Conservation (phyloP, 2,329 filamentous ascomycete genomes). For the Calonectria honghensis region DNA sequence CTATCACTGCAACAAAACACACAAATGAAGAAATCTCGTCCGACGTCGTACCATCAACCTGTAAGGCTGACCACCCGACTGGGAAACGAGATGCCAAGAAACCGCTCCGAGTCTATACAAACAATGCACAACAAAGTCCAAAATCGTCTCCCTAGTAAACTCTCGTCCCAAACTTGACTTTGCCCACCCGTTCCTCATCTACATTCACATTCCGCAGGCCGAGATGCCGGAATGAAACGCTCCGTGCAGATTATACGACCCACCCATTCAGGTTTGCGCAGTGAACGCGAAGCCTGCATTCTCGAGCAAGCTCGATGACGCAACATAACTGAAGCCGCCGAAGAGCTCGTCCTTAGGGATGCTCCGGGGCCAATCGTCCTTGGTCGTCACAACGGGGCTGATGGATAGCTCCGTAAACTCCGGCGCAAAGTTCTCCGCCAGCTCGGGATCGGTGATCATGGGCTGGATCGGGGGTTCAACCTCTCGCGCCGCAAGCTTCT, state of each 20-base stretch:
- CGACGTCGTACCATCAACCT: constrained; percentile 4
- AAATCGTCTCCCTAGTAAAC: constrained; percentile 24
- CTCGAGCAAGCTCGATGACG: constrained; percentile 74
- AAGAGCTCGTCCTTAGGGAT: constrained; percentile 74
- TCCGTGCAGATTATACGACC: constrained; percentile 2
- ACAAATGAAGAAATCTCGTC: constrained; percentile 8
- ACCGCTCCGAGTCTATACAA: constrained; percentile 12
- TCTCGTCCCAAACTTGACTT: not conserved
- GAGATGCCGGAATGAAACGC: constrained; percentile 6
- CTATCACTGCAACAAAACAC: constrained; percentile 29
- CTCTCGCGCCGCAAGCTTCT: constrained; percentile 86
- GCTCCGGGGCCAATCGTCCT: constrained; percentile 64
- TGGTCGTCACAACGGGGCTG: constrained; percentile 78
- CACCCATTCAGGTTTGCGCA: constrained; percentile 44
- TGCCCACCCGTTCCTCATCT: constrained; percentile 1
- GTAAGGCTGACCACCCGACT: constrained; percentile 13
- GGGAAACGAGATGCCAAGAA: constrained; percentile 8
- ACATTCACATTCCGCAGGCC: constrained; percentile 26
- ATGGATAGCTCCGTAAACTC: constrained; percentile 93
- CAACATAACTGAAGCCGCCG: constrained; percentile 79
- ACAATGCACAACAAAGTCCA: constrained; percentile 30
- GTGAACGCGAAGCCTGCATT: constrained; percentile 63
- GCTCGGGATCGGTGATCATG: constrained; percentile 94
- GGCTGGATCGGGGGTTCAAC: constrained; percentile 92
- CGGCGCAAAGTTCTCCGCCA: constrained; percentile 96